A percentile compares a stretch with the other conserved stretches of the same genome.
These are phyloP conservation scores for Lyophyllum semitale DNA, from an alignment of 768 basidiomycete genomes.

Conservation along the genomic window DNA sequence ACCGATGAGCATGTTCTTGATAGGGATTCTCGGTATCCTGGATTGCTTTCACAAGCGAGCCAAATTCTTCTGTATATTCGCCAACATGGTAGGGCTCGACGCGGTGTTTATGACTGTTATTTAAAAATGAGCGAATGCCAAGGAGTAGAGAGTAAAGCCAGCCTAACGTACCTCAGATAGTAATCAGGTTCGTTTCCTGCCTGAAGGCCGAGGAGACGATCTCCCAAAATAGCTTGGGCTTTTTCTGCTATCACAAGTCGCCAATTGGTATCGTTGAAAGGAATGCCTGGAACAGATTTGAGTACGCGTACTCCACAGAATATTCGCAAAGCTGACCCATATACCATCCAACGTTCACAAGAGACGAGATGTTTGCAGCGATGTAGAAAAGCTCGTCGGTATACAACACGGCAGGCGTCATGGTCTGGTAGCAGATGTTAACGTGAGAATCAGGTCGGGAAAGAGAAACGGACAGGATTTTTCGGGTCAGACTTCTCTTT, in stretches of 20 bases:
- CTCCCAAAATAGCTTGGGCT: slow-evolving; percentile 63
- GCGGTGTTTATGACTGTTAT: slow-evolving; percentile 23
- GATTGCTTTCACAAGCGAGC: slow-evolving; percentile 38
- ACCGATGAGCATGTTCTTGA: slow-evolving; percentile 52
- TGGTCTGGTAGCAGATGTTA: slow-evolving; percentile 37
- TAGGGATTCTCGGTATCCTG: slow-evolving; percentile 30
- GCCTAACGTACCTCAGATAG: slow-evolving; percentile 41
- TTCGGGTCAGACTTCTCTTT: slow-evolving; percentile 36
- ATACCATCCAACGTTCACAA: slow-evolving; percentile 68
- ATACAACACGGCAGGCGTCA: slow-evolving; percentile 67
- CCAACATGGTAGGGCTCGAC: slow-evolving; percentile 24
- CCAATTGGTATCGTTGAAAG: slow-evolving; percentile 70
- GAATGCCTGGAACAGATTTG: slow-evolving; percentile 36
- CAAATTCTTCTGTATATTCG: slow-evolving; percentile 55
- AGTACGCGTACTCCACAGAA: background rate
- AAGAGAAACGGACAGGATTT: slow-evolving; percentile 29
- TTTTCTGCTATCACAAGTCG: slow-evolving; percentile 55
- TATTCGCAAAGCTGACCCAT: slow-evolving; percentile 37
- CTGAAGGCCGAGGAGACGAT: slow-evolving; percentile 63
- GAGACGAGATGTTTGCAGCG: slow-evolving; percentile 55
- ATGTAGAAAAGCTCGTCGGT: slow-evolving; percentile 69
- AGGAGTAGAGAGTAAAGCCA: background rate
- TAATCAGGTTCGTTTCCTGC: slow-evolving; percentile 82
- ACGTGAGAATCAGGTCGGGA: background rate
- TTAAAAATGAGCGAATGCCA: background rate